These are phyloP conservation scores for Talaromyces sp. DNA, from an alignment of 2,329 filamentous ascomycete genomes.

Conservation along the genomic window DNA sequence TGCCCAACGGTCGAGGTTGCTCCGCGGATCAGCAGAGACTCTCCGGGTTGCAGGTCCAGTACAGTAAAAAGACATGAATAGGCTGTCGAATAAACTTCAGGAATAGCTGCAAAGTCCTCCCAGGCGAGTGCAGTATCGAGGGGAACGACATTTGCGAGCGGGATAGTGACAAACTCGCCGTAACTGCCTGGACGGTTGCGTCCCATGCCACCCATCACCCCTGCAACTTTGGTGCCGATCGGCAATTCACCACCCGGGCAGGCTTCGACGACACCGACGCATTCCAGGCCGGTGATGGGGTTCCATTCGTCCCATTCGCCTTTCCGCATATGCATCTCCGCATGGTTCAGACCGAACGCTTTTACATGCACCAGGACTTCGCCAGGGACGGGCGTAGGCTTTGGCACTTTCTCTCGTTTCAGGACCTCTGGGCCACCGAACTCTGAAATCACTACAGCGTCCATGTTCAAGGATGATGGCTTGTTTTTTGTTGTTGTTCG, in stretches of 20 bases:
- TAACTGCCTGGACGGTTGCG: neutral
- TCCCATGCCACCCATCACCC: neutral
- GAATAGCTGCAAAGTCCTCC: neutral
- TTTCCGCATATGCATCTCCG: slow-evolving; percentile 47
- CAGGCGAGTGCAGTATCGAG: neutral
- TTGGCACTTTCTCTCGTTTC: neutral
- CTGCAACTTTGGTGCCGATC: neutral
- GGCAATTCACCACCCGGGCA: neutral
- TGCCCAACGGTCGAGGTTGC: neutral
- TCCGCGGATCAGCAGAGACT: neutral
- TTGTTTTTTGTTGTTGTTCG: neutral
- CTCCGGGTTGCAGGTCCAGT: neutral
- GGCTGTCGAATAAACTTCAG: neutral
- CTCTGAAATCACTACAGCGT: neutral
- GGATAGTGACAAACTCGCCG: neutral
- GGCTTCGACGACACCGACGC: slow-evolving; percentile 19
- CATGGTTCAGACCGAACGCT: slow-evolving; percentile 46
- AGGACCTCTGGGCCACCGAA: neutral
- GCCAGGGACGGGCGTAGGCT: neutral
- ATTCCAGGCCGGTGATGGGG: slow-evolving; percentile 41
- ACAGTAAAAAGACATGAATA: neutral
- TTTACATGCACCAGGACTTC: slow-evolving; percentile 24
- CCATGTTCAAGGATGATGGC: neutral
- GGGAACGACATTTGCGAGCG: neutral
- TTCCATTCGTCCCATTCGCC: slow-evolving; percentile 32